A percentile compares a stretch with the other conserved stretches of the same genome.
phyloP scores from a whole-genome alignment of 1,284 basidiomycete species.

The Papiliotrema flavescens region DNA sequence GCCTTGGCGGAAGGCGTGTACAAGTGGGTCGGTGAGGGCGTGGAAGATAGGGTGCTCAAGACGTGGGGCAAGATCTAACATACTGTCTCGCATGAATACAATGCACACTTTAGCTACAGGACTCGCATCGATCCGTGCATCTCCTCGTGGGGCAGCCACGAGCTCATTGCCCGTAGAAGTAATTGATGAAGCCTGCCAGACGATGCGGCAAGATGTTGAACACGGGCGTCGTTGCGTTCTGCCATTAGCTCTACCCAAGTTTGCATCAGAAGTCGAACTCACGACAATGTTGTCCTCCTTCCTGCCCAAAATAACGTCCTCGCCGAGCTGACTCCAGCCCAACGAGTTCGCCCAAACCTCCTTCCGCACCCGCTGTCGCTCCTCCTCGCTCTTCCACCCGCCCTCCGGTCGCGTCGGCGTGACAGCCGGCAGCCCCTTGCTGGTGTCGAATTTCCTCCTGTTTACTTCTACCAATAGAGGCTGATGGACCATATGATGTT shows the following conservation, averaged over 20 bases:
- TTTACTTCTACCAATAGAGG: constrained; percentile 49
- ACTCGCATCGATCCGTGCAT: not conserved
- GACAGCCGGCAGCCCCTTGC: constrained; percentile 33
- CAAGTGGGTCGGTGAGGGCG: constrained; percentile 70
- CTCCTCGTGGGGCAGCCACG: not conserved
- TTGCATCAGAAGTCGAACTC: constrained; percentile 38
- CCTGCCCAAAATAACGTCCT: constrained; percentile 62
- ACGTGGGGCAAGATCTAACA: constrained; percentile 60
- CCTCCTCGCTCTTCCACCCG: constrained; percentile 32
- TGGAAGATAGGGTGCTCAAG: constrained; percentile 71
- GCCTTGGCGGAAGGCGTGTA: constrained; percentile 83
- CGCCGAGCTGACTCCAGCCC: constrained; percentile 69
- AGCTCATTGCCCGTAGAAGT: constrained; percentile 66
- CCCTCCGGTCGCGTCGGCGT: constrained; percentile 18
- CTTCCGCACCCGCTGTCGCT: constrained; percentile 53
- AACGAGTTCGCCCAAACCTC: constrained; percentile 60
- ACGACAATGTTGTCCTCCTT: constrained; percentile 63
- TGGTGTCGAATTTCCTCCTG: constrained; percentile 39
- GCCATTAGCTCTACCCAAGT: constrained; percentile 1
- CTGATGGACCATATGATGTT: constrained; percentile 66
- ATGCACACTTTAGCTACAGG: not conserved
- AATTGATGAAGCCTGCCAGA: constrained; percentile 64
- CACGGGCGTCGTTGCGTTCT: constrained; percentile 88
- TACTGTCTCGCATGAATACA: not conserved
- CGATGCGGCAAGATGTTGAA: constrained; percentile 78